These are phyloP conservation scores for Hypholoma fasciculare DNA, from an alignment of 768 basidiomycete genomes.

Conservation along the genomic window DNA sequence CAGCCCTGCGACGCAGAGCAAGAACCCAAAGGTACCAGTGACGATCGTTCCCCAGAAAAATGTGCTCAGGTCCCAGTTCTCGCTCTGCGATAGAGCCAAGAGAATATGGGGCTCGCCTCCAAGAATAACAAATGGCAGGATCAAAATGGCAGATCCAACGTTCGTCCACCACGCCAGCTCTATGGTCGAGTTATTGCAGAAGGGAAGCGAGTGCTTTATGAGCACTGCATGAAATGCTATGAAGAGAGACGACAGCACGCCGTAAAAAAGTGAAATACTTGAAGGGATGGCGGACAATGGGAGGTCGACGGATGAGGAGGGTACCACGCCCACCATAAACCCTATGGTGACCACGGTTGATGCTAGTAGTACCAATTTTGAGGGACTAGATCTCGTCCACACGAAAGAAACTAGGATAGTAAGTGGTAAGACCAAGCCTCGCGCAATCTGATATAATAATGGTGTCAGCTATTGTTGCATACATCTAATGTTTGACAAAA, in stretches of 20 bases:
- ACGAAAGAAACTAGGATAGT: slow-evolving; percentile 75
- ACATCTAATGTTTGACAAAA: background rate
- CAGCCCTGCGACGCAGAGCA: slow-evolving; percentile 77
- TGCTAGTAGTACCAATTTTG: slow-evolving; percentile 53
- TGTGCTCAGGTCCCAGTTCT: slow-evolving; percentile 48
- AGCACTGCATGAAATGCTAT: slow-evolving; percentile 77
- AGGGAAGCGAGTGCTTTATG: slow-evolving; percentile 68
- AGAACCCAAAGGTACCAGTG: slow-evolving; percentile 79
- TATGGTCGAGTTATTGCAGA: slow-evolving; percentile 71
- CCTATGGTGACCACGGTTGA: slow-evolving; percentile 69
- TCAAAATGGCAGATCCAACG: slow-evolving; percentile 60
- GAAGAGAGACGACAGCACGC: slow-evolving; percentile 69
- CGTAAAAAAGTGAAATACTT: slow-evolving; percentile 63
- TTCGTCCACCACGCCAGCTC: slow-evolving; percentile 83
- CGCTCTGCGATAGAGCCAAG: slow-evolving; percentile 33
- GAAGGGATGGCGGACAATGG: slow-evolving; percentile 47
- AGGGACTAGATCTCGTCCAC: slow-evolving; percentile 54
- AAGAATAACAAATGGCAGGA: slow-evolving; percentile 64
- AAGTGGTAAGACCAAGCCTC: slow-evolving; percentile 80
- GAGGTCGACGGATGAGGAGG: slow-evolving; percentile 50
- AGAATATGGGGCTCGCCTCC: slow-evolving; percentile 52
- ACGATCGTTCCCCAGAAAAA: slow-evolving; percentile 67
- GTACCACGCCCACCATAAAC: slow-evolving; percentile 75
- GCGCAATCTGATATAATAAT: slow-evolving; percentile 60
- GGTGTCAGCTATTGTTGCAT: background rate